Conservation (phyloP, 495 filamentous ascomycete species). For the Aspergillus olivimuriae region DNA sequence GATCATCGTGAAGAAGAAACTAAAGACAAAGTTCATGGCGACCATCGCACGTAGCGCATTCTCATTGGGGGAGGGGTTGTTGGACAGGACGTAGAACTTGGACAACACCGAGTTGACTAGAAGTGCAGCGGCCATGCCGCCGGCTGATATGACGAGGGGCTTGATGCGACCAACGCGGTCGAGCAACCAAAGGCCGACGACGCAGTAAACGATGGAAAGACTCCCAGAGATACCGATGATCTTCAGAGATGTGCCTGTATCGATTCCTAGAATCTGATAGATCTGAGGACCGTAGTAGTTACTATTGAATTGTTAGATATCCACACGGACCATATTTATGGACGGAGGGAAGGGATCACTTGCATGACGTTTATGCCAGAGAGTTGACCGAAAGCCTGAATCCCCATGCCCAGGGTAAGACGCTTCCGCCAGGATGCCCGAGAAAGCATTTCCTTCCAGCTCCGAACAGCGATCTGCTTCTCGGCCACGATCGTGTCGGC, state of each 20-base stretch:
- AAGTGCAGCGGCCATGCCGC: not conserved
- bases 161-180: not conserved
- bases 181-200: constrained; percentile 24
- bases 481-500: constrained; percentile 2
- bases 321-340: too few relatives aligned
- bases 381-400: constrained; percentile 4
- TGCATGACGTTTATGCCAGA: constrained; percentile 3
- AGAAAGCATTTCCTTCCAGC: constrained; percentile 4
- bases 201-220: constrained; percentile 27
- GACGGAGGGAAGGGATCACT: too few relatives aligned
- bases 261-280: constrained; percentile 44
- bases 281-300: constrained; percentile 48
- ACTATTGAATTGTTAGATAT: constrained; percentile 6
- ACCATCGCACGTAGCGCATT: not conserved
- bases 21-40: constrained; percentile 1
- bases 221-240: constrained; percentile 42
- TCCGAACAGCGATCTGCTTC: not conserved
- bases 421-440: not conserved
- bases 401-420: constrained; percentile 1
- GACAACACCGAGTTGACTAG: not conserved
- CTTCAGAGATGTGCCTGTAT: constrained; percentile 35
- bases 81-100: not conserved
- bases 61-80: not conserved
- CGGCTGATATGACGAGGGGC: not conserved
- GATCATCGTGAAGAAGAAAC: not conserved